A percentile compares a stretch with the other conserved stretches of the same genome.
These are phyloP conservation scores for Inga laurina DNA, from an alignment of 306 rosid genomes.

Conservation along the genomic window DNA sequence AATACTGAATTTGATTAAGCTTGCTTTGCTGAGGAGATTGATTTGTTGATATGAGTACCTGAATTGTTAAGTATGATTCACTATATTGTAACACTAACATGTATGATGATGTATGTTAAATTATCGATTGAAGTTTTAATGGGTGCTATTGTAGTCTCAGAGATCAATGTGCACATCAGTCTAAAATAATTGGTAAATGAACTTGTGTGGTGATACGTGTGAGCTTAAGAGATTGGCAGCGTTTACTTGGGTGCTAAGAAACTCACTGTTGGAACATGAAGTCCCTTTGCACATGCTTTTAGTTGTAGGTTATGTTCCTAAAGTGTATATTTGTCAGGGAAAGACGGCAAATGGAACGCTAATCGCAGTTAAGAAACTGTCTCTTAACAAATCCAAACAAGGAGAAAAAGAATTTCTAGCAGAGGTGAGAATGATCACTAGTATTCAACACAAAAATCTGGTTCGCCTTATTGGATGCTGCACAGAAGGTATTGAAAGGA, in stretches of 20 bases:
- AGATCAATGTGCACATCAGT: no score
- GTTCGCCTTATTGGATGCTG: slow-evolving; percentile 90
- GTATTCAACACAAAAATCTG: slow-evolving; percentile 91
- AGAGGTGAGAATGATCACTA: slow-evolving; percentile 83
- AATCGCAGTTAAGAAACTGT: slow-evolving; percentile 77
- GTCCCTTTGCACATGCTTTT: slow-evolving; percentile 24
- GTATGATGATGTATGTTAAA: neutral
- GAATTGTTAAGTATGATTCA: neutral
- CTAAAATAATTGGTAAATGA: neutral
- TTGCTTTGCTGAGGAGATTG: neutral
- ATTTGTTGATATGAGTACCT: neutral
- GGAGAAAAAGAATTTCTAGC: slow-evolving; percentile 85
- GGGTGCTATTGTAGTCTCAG: neutral
- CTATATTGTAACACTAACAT: neutral
- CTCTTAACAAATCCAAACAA: slow-evolving; percentile 77
- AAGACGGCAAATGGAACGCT: slow-evolving; percentile 65
- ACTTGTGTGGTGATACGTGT: neutral
- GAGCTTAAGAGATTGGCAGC: neutral
- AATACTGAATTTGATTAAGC: slow-evolving; percentile 29
- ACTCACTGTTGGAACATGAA: slow-evolving; percentile 10
- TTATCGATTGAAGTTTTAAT: neutral
- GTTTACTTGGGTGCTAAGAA: slow-evolving; percentile 1
- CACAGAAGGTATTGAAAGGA: slow-evolving; percentile 76
- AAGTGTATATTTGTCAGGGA: slow-evolving; percentile 55
- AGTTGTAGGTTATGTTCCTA: slow-evolving; percentile 6